Evolutionary conservation across 1,284 basidiomycete species (phyloP).

Genomic region (Cryptococcus hybrid): DNA sequence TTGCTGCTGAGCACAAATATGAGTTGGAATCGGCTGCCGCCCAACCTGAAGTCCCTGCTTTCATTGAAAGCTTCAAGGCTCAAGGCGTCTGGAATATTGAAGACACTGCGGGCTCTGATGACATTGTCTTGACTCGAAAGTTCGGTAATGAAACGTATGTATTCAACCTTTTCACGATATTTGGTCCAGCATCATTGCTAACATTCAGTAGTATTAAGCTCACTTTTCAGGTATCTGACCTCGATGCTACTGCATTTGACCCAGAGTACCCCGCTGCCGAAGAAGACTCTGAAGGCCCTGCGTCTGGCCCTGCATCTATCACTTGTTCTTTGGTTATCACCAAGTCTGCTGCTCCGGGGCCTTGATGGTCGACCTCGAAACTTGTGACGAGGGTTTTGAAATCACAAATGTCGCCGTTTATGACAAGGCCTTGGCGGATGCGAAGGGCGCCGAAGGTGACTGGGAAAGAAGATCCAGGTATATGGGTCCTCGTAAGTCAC

Average conservation of each 20-base stretch:
- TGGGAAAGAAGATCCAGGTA: constrained; percentile 89
- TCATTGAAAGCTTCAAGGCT: constrained; percentile 71
- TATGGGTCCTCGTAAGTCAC: constrained; percentile 73
- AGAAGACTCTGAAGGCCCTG: constrained; percentile 3
- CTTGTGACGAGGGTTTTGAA: constrained; percentile 78
- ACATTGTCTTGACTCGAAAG: constrained; percentile 73
- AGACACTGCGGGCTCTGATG: constrained; percentile 73
- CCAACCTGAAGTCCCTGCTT: constrained; percentile 63
- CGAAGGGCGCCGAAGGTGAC: constrained; percentile 83
- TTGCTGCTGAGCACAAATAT: constrained; percentile 80
- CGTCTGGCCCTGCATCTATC: constrained; percentile 51
- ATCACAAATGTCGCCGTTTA: constrained; percentile 82
- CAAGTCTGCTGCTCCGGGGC: constrained; percentile 61
- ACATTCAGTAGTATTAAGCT: constrained; percentile 37
- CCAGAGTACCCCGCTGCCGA: constrained; percentile 4
- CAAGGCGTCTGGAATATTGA: constrained; percentile 80
- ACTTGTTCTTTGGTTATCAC: constrained; percentile 65
- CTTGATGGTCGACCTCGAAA: constrained; percentile 74
- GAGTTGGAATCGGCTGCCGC: constrained; percentile 65
- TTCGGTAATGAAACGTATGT: constrained; percentile 90
- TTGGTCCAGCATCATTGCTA: constrained; percentile 1
- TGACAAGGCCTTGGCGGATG: constrained; percentile 76
- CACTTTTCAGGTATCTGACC: constrained; percentile 50
- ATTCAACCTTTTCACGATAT: neutral
- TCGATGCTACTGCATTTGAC: constrained; percentile 34